These are phyloP conservation scores for Trichothecium sympodiale DNA, from an alignment of 2,329 filamentous ascomycete genomes.

Conservation along the genomic window DNA sequence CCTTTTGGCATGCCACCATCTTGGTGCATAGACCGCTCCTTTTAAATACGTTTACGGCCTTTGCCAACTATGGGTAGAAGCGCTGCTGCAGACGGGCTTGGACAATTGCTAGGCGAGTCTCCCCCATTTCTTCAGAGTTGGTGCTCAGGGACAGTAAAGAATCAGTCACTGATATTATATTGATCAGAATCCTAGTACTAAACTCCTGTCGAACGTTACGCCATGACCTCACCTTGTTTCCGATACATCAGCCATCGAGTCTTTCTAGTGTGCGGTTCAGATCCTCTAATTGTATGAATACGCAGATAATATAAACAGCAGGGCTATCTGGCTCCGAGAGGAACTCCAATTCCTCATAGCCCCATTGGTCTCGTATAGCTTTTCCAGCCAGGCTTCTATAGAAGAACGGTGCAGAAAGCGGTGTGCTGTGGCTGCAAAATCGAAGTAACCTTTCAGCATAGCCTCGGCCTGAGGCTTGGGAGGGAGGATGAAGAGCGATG, in stretches of 20 bases:
- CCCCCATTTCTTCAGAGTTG: slow-evolving; percentile 26
- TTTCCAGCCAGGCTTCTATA: slow-evolving; percentile 33
- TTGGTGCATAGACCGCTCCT: slow-evolving; percentile 26
- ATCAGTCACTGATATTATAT: slow-evolving; percentile 14
- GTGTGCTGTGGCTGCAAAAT: slow-evolving; percentile 45
- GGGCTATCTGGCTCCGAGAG: slow-evolving; percentile 22
- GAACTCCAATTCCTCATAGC: slow-evolving; percentile 13
- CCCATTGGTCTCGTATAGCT: slow-evolving; percentile 24
- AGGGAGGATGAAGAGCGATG: slow-evolving; percentile 26
- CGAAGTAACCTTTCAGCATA: slow-evolving; percentile 40
- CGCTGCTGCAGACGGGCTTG: slow-evolving; percentile 31
- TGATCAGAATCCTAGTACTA: slow-evolving; percentile 7
- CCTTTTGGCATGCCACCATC: slow-evolving; percentile 32
- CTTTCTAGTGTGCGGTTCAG: slow-evolving; percentile 10
- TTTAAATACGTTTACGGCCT: slow-evolving; percentile 22
- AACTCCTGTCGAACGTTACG: slow-evolving; percentile 8
- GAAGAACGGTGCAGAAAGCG: slow-evolving; percentile 41
- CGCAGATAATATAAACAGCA: slow-evolving; percentile 39
- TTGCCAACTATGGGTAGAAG: slow-evolving; percentile 35
- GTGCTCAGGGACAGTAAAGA: slow-evolving; percentile 24
- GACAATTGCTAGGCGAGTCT: slow-evolving; percentile 25
- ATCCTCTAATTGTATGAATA: slow-evolving; percentile 29
- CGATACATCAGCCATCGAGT: background rate
- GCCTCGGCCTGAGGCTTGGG: slow-evolving; percentile 20
- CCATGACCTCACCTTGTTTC: background rate